Percentiles rank a stretch among this genome's conserved stretches.
Conservation (phyloP, 1,139 yeast genomes). For the Suhomyces anneliseae region DNA sequence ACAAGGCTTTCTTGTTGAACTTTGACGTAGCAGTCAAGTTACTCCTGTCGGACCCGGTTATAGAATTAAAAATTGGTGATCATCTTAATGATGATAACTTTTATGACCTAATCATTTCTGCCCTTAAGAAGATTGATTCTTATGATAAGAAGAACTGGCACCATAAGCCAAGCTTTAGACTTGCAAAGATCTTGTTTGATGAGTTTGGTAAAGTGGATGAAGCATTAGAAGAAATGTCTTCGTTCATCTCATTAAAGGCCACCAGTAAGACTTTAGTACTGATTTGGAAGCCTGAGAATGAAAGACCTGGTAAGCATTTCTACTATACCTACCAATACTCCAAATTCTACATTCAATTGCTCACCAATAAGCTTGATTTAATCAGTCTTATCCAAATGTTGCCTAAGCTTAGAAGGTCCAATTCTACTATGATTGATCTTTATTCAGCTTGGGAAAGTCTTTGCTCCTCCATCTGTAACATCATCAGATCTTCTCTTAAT, state of each 20-base stretch:
- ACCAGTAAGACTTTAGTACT: slow-evolving; percentile 71
- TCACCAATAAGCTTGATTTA: slow-evolving; percentile 56
- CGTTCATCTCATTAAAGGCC: slow-evolving; percentile 64
- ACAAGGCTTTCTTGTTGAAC: slow-evolving; percentile 33
- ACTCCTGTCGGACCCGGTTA: slow-evolving; percentile 37
- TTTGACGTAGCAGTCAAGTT: slow-evolving; percentile 36
- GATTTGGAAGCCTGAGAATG: slow-evolving; percentile 92
- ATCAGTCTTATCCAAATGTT: slow-evolving; percentile 58
- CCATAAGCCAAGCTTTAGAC: slow-evolving; percentile 75
- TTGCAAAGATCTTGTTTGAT: slow-evolving; percentile 63
- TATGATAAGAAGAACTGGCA: slow-evolving; percentile 90
- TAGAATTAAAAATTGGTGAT: slow-evolving; percentile 9
- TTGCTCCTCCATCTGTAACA: slow-evolving; percentile 47
- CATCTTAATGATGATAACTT: slow-evolving; percentile 11
- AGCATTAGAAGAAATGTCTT: slow-evolving; percentile 66
- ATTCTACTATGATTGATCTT: slow-evolving; percentile 68
- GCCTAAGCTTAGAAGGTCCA: slow-evolving; percentile 72
- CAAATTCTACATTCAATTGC: slow-evolving; percentile 57
- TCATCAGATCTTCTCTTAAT: slow-evolving; percentile 47
- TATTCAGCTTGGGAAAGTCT: slow-evolving; percentile 65
- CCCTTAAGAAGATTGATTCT: slow-evolving; percentile 39
- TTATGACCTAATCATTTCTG: slow-evolving; percentile 23
- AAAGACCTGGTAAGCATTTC: slow-evolving; percentile 92
- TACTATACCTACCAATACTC: slow-evolving; percentile 74
- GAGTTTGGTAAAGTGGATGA: slow-evolving; percentile 50